Evolutionary conservation across 345 rosid species (phyloP), one percentile per base, ranked within the genome.

Genomic region (Reutealis trisperma): DNA sequence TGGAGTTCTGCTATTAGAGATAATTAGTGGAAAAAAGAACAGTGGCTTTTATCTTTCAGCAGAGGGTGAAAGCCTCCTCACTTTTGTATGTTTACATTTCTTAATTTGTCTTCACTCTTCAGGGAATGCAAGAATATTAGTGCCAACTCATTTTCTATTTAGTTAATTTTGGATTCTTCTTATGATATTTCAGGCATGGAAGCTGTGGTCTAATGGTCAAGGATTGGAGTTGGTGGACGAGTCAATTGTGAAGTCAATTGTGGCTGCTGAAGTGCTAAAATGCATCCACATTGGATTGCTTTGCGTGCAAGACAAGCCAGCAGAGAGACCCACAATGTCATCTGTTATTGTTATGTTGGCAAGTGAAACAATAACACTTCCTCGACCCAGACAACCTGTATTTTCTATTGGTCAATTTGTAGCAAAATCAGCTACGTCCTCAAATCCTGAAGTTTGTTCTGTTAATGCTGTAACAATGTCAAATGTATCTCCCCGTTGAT

Each of bases 1-100:
- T 6, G 87, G 91, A 41, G 83, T 88, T 11, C 76, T 88, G 11
- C 49, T 88, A 8, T 54, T 86, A 7, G 85, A 88, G 67, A 79
- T 88, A 4, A 75, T 86, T 37, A 83, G 83, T 14, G 85, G 86
- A 8, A 83, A 52, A 63, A 84, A 47, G 58, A 88, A 85, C 63
- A 78, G 18, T 19, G 70, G 80, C 14, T 83, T 88, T 67, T 68
- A 77, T 21, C 75, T 81, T 25, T 65, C n/a, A 0, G 75, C 75
- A 61, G 44, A 70, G 5, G 80, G 84, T 15, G 77, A 44, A 68
- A 58, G 67, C 57, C 68, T 68, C 22, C 67, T 76, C 30, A 45
- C 68, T 24, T 76, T 19, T 15, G 74, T 76, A 68, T 25, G 60
- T 32, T 41, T 27, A 27, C 52, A 22, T 57, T 30, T 19, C 7